Conservation (phyloP, 345 rosid genomes). For the Leavenworthia alabamica region DNA sequence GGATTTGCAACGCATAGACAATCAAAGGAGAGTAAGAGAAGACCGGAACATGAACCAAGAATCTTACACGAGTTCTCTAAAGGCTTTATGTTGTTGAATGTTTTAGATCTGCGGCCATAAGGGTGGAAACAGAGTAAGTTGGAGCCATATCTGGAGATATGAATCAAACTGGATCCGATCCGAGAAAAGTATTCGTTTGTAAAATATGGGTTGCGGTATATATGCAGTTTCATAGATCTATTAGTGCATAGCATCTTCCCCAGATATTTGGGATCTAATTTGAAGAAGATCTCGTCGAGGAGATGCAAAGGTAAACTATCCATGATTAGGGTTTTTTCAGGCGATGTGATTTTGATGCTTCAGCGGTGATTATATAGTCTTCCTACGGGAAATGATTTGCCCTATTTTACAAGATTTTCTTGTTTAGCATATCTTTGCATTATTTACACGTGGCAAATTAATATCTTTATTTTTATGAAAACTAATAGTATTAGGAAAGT, state of each 20-base stretch:
- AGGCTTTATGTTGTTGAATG: neutral
- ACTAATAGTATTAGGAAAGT: no score
- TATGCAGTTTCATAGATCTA: neutral
- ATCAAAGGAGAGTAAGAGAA: neutral
- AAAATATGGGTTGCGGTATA: neutral
- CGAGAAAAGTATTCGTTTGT: neutral
- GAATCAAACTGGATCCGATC: neutral
- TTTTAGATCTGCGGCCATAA: neutral
- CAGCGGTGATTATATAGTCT: neutral
- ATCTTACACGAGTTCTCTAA: neutral
- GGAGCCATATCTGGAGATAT: neutral
- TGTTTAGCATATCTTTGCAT: no score
- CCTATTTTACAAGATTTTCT: no score
- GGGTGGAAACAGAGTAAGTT: neutral
- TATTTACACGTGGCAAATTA: no score
- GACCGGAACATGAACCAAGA: neutral
- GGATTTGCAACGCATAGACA: neutral
- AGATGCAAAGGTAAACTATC: neutral
- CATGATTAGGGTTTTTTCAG: neutral
- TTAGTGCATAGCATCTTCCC: neutral
- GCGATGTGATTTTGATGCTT: neutral
- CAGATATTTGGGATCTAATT: neutral
- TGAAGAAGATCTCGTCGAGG: neutral
- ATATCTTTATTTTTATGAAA: no score
- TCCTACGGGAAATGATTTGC: no score